Evolutionary conservation across 116 monocot species (phyloP), one percentile per base, ranked within the genome.

Genomic region (Zostera marina): DNA sequence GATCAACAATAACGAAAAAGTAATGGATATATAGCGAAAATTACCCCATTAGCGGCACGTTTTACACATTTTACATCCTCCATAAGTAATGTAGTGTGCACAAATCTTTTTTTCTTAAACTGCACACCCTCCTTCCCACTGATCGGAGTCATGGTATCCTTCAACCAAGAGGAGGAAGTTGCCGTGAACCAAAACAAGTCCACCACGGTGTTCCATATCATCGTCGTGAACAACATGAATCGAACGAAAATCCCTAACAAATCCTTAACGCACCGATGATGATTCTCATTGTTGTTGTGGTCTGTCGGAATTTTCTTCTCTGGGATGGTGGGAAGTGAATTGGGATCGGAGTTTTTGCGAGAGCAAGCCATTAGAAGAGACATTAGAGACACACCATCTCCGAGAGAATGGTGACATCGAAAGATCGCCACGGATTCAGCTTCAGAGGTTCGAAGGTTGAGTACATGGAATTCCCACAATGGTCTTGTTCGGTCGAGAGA

Each of bases 281-380:
- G n/a, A n/a, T n/a, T n/a, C n/a, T n/a, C n/a, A n/a, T n/a, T n/a
- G n/a, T n/a, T n/a, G n/a, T n/a, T n/a, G n/a, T n/a, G n/a, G n/a
- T 16, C 17, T 49, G 23, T 19, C 14, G 3, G 32, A 14, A n/a
- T n/a, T n/a, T n/a, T 2, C 10, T 4, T n/a, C 23, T 13, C 22
- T 17, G 75, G 82, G 38, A 78, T 52, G 11, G 83, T 44, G 8
- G 93, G 93, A 22, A 77, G 70, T 1, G 72, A 46, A 21, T 23
- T 47, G 15, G 74, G 76, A 65, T 94, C 79, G 38, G 81, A 72
- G 52, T 73, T 51, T 48, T 67, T 72, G 58, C 88, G 81, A 14
- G 79, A 84, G 79, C 88, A 94, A 45, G 88, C 94, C 9, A 94
- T 66, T 64, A 94, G 72, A 49, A 94, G 85, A 3, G 94, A 88